Evolutionary conservation across 208 protist species (phyloP), one percentile per base, ranked within the genome.

Genomic region (Acanthamoeba triangularis): DNA sequence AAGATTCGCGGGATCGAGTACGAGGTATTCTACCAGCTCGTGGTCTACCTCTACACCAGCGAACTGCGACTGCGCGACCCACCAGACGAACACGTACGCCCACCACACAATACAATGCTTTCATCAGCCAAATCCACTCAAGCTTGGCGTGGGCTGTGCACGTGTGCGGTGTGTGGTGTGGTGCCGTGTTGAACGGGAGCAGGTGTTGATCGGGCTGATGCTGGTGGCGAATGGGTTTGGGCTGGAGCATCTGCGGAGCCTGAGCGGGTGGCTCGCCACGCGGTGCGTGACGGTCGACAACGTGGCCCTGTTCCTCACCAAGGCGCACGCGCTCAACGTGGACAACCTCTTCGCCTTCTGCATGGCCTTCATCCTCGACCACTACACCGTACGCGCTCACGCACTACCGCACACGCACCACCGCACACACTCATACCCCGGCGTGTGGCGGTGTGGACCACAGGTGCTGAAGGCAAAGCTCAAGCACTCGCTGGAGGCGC

Each of bases 21-120:
- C 35, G 63, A 78, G 5, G 72, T 84, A 7, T 94, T 94, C 52
- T 84, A 94, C 33, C 91, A 94, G 30, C 44, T 94, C 23, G 18
- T 94, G 13, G 69, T 94, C 44, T 94, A 94, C 85, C 74, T 94
- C 37, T 94, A 94, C 91, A 94, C 91, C 7, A 52, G 91, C 56
- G 87, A 93, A 23, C 41, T 93, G 28, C 65, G 65, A n/a, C 65
- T 93, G 33, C 65, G 52, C 59, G 87, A 93, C 28, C 87, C 87
- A 56, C 65, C 52, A 74, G 65, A 93, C 41, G 56, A 78, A 35
- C 41, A 78, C 10, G 65, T 76, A 76, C 87, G 13, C 28, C 44
- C 35, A 20, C 14, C 23, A 33, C 23, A 16, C 7, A n/a, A 74
- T n/a, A n/a, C 28, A 4, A 65, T 14, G 16, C 16, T 3, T 3